Base-by-base conservation (phyloP, 1,139 yeast species). In the Tardiomyces digboiensis region DNA sequence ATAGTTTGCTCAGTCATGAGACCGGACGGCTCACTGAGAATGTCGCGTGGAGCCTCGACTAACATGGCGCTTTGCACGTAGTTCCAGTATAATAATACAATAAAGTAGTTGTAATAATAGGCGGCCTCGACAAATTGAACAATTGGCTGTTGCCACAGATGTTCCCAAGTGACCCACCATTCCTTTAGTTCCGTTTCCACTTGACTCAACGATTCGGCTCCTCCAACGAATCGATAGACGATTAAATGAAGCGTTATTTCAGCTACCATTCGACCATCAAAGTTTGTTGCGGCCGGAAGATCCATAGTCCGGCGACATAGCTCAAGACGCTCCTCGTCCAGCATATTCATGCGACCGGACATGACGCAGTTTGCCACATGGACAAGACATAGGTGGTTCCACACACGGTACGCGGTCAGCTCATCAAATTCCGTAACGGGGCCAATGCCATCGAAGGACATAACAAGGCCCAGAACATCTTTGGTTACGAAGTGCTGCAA, bases 241-340 rank as follows among this genome's bases (percentile, higher is more conserved):
- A 81, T 71, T 29, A 78, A 62, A 46, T 82, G 75, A 10, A 83
- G 70, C 18, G 80, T 76, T 44, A 83, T 80, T 60, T 85, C 95
- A 44, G 89, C 82, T 14, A 84, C 82, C 80, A 85, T 83, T 49
- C 94, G 65, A 13, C 88, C 89, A 58, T 85, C 95, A 57, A 85
- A 85, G 55, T 82, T 82, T 2, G 91, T 82, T 0, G 91, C 79
- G 39, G 76, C 70, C 1, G 80, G 71, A 36, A 82, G 65, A 37
- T 80, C 78, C 40, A 82, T 65, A 1, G 82, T 75, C 7, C 82
- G 71, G 19, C 78, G 71, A 47, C 88, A 80, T 52, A 78, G 74
- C 49, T 76, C 78, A 42, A 83, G 62, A 46, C 89, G 66, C 33
- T 74, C 68, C 49, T 77, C 82, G 57, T 83, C 91, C 7, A 84